These are phyloP conservation scores for Rhododendron vialii DNA, from an alignment of 148 eudicot genomes.

Conservation along the genomic window DNA sequence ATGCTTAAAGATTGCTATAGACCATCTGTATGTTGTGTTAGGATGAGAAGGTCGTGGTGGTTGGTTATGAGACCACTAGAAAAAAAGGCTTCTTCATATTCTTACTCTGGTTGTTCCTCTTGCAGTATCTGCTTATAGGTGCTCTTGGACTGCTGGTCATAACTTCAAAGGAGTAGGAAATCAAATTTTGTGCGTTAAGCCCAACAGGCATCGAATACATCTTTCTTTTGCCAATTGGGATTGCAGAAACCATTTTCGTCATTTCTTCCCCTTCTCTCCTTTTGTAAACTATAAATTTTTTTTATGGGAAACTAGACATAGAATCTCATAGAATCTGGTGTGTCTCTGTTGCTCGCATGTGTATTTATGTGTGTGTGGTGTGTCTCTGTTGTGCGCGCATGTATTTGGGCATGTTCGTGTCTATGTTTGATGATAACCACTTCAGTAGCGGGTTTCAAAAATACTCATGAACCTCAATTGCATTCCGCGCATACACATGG, in stretches of 20 bases:
- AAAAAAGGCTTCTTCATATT: not conserved
- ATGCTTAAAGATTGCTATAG: not conserved
- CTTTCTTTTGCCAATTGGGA: not conserved
- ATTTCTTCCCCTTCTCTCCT: not conserved
- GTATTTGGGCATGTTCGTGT: not conserved
- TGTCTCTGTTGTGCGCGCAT: not conserved
- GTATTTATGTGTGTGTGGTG: not conserved
- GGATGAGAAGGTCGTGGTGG: too few species aligned
- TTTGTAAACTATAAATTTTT: not conserved
- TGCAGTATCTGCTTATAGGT: conserved; percentile 49
- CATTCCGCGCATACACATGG: not conserved
- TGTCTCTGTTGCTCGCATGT: too few species aligned
- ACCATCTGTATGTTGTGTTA: not conserved
- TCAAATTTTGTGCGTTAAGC: not conserved
- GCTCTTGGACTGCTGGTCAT: conserved; percentile 41
- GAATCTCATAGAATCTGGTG: too few species aligned
- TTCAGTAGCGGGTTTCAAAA: not conserved
- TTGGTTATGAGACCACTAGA: not conserved
- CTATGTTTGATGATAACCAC: not conserved
- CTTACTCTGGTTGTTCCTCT: not conserved
- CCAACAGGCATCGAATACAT: not conserved
- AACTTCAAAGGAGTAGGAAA: conserved; percentile 33
- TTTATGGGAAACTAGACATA: not conserved
- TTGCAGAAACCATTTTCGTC: not conserved
- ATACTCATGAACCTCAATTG: not conserved